Evolutionary conservation across 352 stramenopile genomes (phyloP).

Genomic region (Phytopythium chamaehyphon): DNA sequence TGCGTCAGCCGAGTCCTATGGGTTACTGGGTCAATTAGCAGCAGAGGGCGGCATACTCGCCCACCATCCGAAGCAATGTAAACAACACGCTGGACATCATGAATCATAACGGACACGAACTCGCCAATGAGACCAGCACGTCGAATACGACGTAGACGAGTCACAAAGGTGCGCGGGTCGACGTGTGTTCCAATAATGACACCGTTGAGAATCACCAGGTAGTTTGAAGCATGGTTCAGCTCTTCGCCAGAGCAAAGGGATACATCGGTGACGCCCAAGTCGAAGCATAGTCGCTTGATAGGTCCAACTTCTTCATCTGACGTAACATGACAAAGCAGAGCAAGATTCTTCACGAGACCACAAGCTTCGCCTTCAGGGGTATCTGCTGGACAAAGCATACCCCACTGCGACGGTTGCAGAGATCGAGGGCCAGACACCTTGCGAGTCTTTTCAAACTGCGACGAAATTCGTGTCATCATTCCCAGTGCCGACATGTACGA

Average conservation of each 20-base stretch:
- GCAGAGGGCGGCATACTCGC: constrained; percentile 95
- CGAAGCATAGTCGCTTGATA: constrained; percentile 95
- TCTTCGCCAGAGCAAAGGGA: constrained; percentile 94
- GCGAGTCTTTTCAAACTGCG: constrained; percentile 98
- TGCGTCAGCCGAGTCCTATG: constrained; percentile 92
- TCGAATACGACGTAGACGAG: constrained; percentile 73
- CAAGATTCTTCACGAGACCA: constrained; percentile 99
- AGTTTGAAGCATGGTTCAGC: constrained; percentile 93
- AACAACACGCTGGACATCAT: constrained; percentile 95
- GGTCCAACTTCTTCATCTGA: constrained; percentile 89
- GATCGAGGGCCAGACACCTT: constrained; percentile 98
- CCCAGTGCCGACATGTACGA: constrained; percentile 98
- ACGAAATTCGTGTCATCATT: constrained; percentile 99
- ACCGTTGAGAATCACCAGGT: constrained; percentile 99
- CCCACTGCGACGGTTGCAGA: constrained; percentile 98
- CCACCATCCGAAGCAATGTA: constrained; percentile 99
- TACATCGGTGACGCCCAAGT: constrained; percentile 97
- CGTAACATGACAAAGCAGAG: constrained; percentile 97
- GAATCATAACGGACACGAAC: constrained; percentile 99
- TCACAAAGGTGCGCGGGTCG: constrained; percentile 89
- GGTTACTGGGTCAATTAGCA: constrained; percentile 91
- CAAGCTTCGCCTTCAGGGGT: constrained; percentile 99
- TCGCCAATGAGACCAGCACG: constrained; percentile 89
- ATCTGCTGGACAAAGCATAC: constrained; percentile 98
- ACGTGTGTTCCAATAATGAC: constrained; percentile 97